Conservation (phyloP, 352 stramenopile genomes). For the Globisporangium ultimum region DNA sequence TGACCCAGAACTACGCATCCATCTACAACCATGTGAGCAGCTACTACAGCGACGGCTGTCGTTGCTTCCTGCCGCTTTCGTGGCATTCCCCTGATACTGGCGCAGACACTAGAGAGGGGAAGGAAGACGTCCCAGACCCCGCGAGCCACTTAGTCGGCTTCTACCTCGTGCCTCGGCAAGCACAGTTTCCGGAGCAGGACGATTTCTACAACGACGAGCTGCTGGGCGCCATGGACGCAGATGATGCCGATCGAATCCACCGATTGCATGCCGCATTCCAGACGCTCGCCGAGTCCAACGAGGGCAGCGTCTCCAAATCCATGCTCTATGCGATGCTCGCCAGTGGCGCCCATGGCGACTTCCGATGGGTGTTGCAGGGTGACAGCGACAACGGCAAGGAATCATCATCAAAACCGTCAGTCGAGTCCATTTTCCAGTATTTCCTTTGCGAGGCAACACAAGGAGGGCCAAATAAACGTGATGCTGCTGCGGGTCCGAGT, state of each 20-base stretch:
- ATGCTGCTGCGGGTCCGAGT: background rate
- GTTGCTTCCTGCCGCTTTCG: constrained; percentile 41
- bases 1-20: constrained; percentile 33
- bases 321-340: constrained; percentile 2
- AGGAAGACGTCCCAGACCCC: constrained; percentile 36
- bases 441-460: constrained; percentile 1
- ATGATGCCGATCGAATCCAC: constrained; percentile 25
- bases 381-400: background rate
- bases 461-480: background rate
- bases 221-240: constrained; percentile 28
- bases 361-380: constrained; percentile 16
- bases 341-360: background rate
- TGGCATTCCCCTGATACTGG: constrained; percentile 25
- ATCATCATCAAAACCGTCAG: background rate
- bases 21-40: constrained; percentile 36
- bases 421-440: constrained; percentile 11
- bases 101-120: background rate
- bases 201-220: constrained; percentile 43
- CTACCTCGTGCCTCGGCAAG: constrained; percentile 54
- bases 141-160: constrained; percentile 46
- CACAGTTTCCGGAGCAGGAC: constrained; percentile 58
- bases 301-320: constrained; percentile 8
- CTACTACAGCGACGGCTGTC: constrained; percentile 48
- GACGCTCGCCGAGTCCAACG: constrained; percentile 16
- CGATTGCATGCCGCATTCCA: constrained; percentile 28